Evolutionary conservation across 305 asterid genomes (phyloP).

Genomic region (Solanum aculeatissimum): DNA sequence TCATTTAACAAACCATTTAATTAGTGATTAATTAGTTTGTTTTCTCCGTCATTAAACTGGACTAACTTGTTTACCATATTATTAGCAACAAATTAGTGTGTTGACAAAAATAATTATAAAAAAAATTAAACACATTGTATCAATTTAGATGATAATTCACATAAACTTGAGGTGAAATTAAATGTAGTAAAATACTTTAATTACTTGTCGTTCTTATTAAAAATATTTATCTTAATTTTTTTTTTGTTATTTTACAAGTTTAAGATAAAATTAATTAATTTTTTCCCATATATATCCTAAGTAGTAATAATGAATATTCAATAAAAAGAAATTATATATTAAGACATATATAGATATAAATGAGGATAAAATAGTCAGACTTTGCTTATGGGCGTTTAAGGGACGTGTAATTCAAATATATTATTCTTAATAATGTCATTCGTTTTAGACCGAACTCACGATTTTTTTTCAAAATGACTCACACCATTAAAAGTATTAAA

Average conservation of each 20-base stretch:
- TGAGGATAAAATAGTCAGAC: background rate
- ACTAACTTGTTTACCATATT: background rate
- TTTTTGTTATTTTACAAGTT: background rate
- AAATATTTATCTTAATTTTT: background rate
- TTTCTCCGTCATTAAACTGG: background rate
- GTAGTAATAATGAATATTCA: background rate
- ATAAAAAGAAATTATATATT: background rate
- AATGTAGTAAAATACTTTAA: background rate
- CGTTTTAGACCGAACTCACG: background rate
- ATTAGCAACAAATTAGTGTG: background rate
- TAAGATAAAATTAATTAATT: background rate
- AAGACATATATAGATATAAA: background rate
- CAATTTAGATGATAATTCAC: background rate
- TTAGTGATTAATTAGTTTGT: background rate
- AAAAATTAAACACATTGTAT: background rate
- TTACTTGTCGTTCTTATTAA: background rate
- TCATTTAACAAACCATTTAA: background rate
- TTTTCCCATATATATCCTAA: background rate
- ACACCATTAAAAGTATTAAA: background rate
- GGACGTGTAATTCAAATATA: background rate
- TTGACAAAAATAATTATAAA: background rate
- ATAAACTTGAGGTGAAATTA: background rate
- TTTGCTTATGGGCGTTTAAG: background rate
- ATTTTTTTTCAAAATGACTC: background rate
- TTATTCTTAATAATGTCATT: background rate